Evolutionary conservation across 1,284 basidiomycete species (phyloP), one percentile per base, ranked within the genome.

Genomic region (Ustilago trichophora): DNA sequence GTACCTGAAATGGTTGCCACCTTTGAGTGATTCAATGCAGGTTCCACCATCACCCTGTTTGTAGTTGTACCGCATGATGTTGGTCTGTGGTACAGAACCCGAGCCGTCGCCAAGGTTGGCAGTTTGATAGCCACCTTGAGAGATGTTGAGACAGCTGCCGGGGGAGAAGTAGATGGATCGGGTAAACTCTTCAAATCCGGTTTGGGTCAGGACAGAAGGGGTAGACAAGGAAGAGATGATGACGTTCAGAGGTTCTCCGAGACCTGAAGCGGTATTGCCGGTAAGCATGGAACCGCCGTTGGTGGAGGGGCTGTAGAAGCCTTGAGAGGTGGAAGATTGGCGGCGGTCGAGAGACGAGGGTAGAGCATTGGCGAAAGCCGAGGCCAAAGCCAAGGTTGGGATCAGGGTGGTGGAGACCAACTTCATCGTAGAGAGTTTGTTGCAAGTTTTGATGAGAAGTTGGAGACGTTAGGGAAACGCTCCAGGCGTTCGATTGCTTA

Each of bases 31-130:
- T 46, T 80, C 71, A 34, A 57, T 40, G 35, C 75, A 76, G 4
- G 65, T 73, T 4, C 71, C 70, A 9, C 60, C 59, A 44, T 73
- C 70, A n/a, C 72, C 65, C 42, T 63, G 54, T 26, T 65, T 63
- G 52, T 50, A 77, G 24, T 73, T 70, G 52, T 66, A 73, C 6
- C 78, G 69, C 50, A 72, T 53, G 18, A 79, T 56, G 45, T 73
- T 76, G 36, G 67, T 73, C 53, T 81, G 78, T 25, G 64, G 52
- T 15, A 44, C 35, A 35, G 16, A 26, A 3, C 77, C 80, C 52
- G 57, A 70, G 45, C 66, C 77, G 35, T 80, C 82, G 8, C 79
- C 81, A 6, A 78, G 70, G 49, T 83, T 76, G 52, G 72, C 74
- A 21, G 59, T 54, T 36, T 80, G 82, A 12, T 65, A 48, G 3